A percentile compares a stretch with the other conserved stretches of the same genome.
phyloP scores from a whole-genome alignment of 1,284 basidiomycete genomes.

The Singerocomus inundabilis region DNA sequence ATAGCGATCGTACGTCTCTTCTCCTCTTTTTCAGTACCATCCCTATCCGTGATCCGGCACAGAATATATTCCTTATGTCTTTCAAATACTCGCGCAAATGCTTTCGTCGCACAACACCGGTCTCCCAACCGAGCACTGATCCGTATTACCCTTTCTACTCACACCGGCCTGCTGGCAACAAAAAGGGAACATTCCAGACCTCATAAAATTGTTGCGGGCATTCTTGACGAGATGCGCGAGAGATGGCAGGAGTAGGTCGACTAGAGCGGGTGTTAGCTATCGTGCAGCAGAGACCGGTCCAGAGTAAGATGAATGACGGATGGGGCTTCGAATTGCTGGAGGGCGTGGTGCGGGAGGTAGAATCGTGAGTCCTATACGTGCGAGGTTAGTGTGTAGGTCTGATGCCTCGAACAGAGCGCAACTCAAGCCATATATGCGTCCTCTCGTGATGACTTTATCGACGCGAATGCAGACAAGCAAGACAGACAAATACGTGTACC shows the following conservation, averaged over 20 bases:
- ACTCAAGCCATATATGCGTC: conserved; percentile 75
- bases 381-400: neutral
- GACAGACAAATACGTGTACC: conserved; percentile 87
- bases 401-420: conserved; percentile 45
- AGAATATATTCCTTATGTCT: conserved; percentile 98
- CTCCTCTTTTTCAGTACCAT: neutral
- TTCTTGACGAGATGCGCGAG: conserved; percentile 73
- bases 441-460: conserved; percentile 79
- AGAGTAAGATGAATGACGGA: conserved; percentile 84
- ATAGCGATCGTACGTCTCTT: conserved; percentile 75
- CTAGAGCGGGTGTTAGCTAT: conserved; percentile 84
- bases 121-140: conserved; percentile 78
- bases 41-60: neutral
- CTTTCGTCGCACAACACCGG: conserved; percentile 75
- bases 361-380: conserved; percentile 54
- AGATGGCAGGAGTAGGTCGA: conserved; percentile 76
- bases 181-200: conserved; percentile 93
- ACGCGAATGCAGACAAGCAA: conserved; percentile 87
- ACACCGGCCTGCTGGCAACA: conserved; percentile 91
- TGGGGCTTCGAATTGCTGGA: conserved; percentile 92
- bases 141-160: conserved; percentile 81
- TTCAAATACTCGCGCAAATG: conserved; percentile 96
- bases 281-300: conserved; percentile 86
- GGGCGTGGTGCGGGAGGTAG: conserved; percentile 70
- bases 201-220: conserved; percentile 86